Percentiles rank a stretch among this genome's conserved stretches.
These are phyloP conservation scores for Citrus hindsii DNA, from an alignment of 345 rosid genomes.

Conservation along the genomic window DNA sequence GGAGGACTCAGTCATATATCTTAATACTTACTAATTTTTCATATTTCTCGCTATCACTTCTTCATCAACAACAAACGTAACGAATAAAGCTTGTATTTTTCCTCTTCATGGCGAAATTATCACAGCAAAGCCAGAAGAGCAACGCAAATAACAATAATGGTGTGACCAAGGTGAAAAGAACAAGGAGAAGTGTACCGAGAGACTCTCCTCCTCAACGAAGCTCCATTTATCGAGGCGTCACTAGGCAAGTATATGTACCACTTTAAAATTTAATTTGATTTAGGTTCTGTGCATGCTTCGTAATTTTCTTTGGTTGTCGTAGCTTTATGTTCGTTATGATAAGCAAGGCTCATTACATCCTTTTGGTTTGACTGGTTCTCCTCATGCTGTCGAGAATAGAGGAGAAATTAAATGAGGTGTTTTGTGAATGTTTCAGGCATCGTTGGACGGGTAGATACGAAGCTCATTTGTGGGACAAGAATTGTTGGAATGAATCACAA, in stretches of 20 bases:
- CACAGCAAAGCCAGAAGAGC: slow-evolving; percentile 32
- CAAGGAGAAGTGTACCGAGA: slow-evolving; percentile 72
- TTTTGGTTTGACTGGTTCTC: background rate
- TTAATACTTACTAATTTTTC: background rate
- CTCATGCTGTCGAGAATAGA: background rate
- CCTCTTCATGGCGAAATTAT: slow-evolving; percentile 34
- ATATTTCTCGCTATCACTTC: background rate
- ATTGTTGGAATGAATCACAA: slow-evolving; percentile 63
- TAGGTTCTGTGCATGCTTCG: background rate
- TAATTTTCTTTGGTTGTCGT: background rate
- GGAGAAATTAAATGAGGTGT: too few relatives aligned
- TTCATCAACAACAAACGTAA: background rate
- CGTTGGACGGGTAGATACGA: slow-evolving; percentile 64
- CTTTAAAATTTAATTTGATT: background rate
- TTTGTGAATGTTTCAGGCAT: slow-evolving; percentile 31
- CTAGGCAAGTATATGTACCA: slow-evolving; percentile 38
- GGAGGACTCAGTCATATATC: slow-evolving; percentile 23
- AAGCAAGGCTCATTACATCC: background rate
- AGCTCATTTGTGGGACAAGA: slow-evolving; percentile 67
- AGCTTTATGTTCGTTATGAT: background rate
- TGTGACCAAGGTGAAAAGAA: slow-evolving; percentile 56
- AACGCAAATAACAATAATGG: slow-evolving; percentile 22
- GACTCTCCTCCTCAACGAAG: slow-evolving; percentile 91
- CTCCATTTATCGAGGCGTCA: slow-evolving; percentile 84
- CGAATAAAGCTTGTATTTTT: background rate